Evolutionary conservation across 1,284 basidiomycete species (phyloP).

Genomic region (Sporisorium scitamineum): DNA sequence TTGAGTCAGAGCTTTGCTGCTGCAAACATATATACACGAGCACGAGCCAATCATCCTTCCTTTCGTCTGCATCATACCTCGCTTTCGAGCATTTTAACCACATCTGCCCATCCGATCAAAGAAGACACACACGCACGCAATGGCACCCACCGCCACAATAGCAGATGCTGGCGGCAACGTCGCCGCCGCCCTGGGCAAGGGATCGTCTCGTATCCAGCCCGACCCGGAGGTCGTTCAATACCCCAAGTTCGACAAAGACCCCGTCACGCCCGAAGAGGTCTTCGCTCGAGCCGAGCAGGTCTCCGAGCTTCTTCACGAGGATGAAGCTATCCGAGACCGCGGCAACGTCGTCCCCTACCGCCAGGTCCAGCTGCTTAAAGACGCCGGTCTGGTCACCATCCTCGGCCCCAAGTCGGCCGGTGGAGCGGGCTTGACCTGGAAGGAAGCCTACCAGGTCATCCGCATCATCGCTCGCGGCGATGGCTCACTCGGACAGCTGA

Average conservation of each 20-base stretch:
- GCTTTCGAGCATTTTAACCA: no score
- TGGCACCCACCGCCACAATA: slow-evolving; percentile 53
- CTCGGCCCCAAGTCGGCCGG: slow-evolving; percentile 61
- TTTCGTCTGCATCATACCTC: background rate
- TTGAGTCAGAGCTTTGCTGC: background rate
- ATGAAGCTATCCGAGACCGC: slow-evolving; percentile 65
- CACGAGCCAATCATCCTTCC: background rate
- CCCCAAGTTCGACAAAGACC: slow-evolving; percentile 54
- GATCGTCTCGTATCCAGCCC: slow-evolving; percentile 55
- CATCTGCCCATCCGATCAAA: background rate
- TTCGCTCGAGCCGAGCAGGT: slow-evolving; percentile 63
- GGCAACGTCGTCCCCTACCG: slow-evolving; percentile 67
- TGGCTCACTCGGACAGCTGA: slow-evolving; percentile 62
- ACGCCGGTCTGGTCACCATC: slow-evolving; percentile 64
- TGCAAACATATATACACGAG: slow-evolving; percentile 3
- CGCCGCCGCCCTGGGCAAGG: slow-evolving; percentile 23
- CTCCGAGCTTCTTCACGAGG: slow-evolving; percentile 58
- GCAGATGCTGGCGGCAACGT: slow-evolving; percentile 17
- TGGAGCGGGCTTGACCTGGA: slow-evolving; percentile 61
- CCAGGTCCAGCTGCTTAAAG: slow-evolving; percentile 67
- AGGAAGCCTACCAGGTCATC: slow-evolving; percentile 61
- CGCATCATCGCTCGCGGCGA: slow-evolving; percentile 65
- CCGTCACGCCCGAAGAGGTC: slow-evolving; percentile 56
- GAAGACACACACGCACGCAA: slow-evolving; percentile 2
- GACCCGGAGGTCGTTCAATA: slow-evolving; percentile 62